Evolutionary conservation across 768 basidiomycete genomes (phyloP).

Genomic region (Termitomyces sp.): DNA sequence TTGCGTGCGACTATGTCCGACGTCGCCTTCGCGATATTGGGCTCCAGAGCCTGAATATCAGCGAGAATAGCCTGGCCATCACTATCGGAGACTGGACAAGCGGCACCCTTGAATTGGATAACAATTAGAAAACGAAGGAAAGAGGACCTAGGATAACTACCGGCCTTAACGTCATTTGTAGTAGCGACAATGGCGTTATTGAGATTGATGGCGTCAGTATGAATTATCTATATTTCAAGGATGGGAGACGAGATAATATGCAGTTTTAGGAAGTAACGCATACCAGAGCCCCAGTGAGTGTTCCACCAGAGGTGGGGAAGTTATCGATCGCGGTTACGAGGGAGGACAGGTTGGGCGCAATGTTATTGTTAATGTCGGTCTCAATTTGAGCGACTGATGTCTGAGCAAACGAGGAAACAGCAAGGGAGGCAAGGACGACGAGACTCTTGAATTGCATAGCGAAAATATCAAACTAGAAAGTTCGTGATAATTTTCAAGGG

Average conservation of each 20-base stretch:
- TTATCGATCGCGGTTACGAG: conserved; percentile 29
- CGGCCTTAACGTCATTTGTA: conserved; percentile 23
- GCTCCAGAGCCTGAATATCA: conserved; percentile 20
- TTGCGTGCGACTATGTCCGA: conserved; percentile 20
- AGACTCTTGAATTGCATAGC: conserved; percentile 26
- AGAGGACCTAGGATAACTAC: not conserved
- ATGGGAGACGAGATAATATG: not conserved
- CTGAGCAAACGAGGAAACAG: conserved; percentile 17
- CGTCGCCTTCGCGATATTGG: conserved; percentile 22
- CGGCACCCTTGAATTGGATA: conserved; percentile 9
- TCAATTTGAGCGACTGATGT: conserved; percentile 25
- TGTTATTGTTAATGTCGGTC: conserved; percentile 24
- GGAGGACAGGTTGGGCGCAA: conserved; percentile 22
- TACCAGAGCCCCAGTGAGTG: conserved; percentile 26
- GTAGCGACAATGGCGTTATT: conserved; percentile 19
- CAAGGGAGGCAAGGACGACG: conserved; percentile 22
- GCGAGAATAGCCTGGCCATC: conserved; percentile 23
- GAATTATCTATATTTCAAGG: conserved; percentile 23
- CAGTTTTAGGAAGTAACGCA: not conserved
- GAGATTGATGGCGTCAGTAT: conserved; percentile 21
- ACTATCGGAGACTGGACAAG: conserved; percentile 18
- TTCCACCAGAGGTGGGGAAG: conserved; percentile 24
- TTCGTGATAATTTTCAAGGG: not conserved
- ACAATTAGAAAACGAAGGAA: not conserved
- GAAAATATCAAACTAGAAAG: not conserved